Evolutionary conservation across 768 basidiomycete genomes (phyloP).

Genomic region (Chiua virens): DNA sequence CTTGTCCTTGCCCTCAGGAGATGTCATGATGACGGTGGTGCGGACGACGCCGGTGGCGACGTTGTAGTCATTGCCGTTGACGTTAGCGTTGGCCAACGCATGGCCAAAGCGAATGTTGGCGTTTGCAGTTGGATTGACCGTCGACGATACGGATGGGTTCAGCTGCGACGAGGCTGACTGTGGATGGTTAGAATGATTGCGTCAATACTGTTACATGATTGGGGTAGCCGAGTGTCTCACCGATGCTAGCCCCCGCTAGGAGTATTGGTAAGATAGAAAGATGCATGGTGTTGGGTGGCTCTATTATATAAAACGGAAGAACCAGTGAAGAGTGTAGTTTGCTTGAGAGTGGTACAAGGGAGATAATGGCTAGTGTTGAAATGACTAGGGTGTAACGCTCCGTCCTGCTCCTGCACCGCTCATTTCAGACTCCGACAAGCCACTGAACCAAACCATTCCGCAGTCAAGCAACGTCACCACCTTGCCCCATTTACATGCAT

Average conservation of each 20-base stretch:
- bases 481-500: background rate
- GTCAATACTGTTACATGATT: background rate
- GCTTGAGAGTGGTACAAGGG: background rate
- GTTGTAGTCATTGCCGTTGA: conserved; percentile 28
- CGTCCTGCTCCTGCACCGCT: conserved; percentile 3
- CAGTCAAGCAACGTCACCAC: background rate
- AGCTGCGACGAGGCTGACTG: conserved; percentile 41
- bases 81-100: conserved; percentile 33
- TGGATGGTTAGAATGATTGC: conserved; percentile 6
- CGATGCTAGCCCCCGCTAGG: conserved; percentile 36
- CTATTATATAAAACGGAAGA: background rate
- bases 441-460: background rate
- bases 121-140: conserved; percentile 26
- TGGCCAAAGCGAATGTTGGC: conserved; percentile 41
- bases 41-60: conserved; percentile 20
- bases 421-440: conserved; percentile 24
- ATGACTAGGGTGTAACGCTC: background rate
- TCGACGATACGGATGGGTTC: conserved; percentile 51
- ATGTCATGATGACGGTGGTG: conserved; percentile 8
- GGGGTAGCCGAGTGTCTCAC: conserved; percentile 18
- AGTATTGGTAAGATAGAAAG: conserved; percentile 38
- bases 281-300: conserved; percentile 31
- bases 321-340: background rate
- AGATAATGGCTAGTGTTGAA: background rate
- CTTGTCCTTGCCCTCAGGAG: conserved; percentile 9